These are phyloP conservation scores for Dipteronia dyeriana DNA, from an alignment of 345 rosid genomes.

Conservation along the genomic window DNA sequence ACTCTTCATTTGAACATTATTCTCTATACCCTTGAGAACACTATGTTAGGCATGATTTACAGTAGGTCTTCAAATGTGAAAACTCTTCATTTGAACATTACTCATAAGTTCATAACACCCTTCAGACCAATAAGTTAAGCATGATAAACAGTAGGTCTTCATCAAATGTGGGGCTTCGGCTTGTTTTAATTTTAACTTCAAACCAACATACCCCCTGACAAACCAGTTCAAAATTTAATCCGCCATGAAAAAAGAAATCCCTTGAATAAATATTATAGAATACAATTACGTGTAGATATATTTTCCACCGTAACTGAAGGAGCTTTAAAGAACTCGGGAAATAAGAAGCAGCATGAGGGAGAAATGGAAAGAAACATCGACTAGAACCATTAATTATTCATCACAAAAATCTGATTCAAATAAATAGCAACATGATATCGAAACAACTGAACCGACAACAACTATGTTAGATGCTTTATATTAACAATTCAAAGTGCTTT, in stretches of 20 bases:
- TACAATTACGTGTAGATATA: constrained; percentile 18
- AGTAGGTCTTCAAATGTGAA: constrained; percentile 64
- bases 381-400: background rate
- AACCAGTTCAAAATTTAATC: constrained; percentile 74
- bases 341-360: background rate
- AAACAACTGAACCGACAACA: background rate
- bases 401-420: background rate
- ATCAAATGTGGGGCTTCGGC: constrained; percentile 77
- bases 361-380: background rate
- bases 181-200: constrained; percentile 77
- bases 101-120: constrained; percentile 61
- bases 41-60: constrained; percentile 60
- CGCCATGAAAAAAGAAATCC: constrained; percentile 37
- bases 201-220: constrained; percentile 98
- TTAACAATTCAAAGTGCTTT: background rate
- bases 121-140: constrained; percentile 62
- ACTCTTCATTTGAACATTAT: constrained; percentile 60
- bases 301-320: constrained; percentile 13
- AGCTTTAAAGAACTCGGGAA: constrained; percentile 4
- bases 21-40: constrained; percentile 58
- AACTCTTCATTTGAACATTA: constrained; percentile 63
- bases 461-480: background rate
- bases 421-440: background rate
- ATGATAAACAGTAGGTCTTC: constrained; percentile 64
- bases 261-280: constrained; percentile 31